These are phyloP conservation scores for Zelonia costaricensis DNA, from an alignment of 208 protist species.

Conservation along the genomic window DNA sequence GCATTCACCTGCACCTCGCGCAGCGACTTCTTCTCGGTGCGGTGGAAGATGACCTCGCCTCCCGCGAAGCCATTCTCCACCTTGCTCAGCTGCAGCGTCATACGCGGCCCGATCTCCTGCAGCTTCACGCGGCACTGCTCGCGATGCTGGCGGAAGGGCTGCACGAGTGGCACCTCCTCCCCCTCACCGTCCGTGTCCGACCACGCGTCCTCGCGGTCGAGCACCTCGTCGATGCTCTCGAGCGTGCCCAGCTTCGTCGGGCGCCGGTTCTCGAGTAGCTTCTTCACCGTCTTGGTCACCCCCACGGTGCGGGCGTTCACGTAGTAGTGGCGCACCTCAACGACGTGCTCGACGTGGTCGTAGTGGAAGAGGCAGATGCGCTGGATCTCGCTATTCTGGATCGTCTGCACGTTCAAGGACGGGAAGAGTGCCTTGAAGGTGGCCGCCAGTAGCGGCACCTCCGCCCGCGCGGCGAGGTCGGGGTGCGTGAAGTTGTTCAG, in stretches of 20 bases:
- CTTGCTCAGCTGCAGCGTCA: constrained; percentile 89
- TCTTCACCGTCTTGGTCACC: constrained; percentile 85
- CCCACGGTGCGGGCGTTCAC: constrained; percentile 79
- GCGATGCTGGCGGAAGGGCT: constrained; percentile 86
- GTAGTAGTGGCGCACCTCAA: constrained; percentile 92
- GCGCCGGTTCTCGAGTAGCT: constrained; percentile 82
- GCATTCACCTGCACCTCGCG: constrained; percentile 71
- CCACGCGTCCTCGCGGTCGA: constrained; percentile 84
- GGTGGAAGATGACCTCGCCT: constrained; percentile 88
- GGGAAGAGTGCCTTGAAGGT: constrained; percentile 89
- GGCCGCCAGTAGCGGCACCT: constrained; percentile 81
- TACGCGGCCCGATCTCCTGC: constrained; percentile 89
- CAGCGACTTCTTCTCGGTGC: constrained; percentile 58
- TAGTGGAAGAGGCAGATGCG: constrained; percentile 89
- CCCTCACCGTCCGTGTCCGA: constrained; percentile 92
- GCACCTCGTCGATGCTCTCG: constrained; percentile 76
- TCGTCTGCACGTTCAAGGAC: constrained; percentile 75
- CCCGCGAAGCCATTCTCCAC: constrained; percentile 89
- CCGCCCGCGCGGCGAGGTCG: constrained; percentile 52
- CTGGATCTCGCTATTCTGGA: constrained; percentile 83
- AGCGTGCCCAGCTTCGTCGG: constrained; percentile 81
- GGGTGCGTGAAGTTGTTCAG: constrained; percentile 93
- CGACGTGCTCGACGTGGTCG: constrained; percentile 80
- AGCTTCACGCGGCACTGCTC: constrained; percentile 92
- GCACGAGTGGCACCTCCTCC: constrained; percentile 85